phyloP scores from a whole-genome alignment of 2,329 filamentous ascomycete genomes.

The Calcarisporium arbuscula region DNA sequence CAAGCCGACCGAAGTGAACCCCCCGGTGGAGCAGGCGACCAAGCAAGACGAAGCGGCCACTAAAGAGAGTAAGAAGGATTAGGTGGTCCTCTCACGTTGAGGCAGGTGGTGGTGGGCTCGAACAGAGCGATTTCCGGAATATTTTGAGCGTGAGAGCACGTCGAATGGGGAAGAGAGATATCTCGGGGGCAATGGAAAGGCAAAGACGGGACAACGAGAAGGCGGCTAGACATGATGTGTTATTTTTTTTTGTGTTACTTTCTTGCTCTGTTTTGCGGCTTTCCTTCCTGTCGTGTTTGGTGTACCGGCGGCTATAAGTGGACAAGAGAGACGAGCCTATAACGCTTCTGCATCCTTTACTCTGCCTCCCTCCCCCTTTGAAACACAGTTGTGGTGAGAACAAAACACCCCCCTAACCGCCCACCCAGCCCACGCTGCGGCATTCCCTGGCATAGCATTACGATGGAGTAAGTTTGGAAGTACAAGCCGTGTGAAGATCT shows the following conservation, averaged over 20 bases:
- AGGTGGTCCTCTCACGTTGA: constrained; percentile 21
- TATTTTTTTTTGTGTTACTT: constrained; percentile 4
- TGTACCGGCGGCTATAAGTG: too few species aligned
- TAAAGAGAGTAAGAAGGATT: constrained; percentile 29
- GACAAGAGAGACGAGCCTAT: too few species aligned
- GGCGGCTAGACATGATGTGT: constrained; percentile 14
- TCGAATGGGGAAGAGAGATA: constrained; percentile 1
- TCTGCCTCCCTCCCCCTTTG: too few species aligned
- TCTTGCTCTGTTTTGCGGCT: neutral
- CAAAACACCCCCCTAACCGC: too few species aligned
- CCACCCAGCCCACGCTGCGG: too few species aligned
- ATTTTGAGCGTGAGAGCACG: too few species aligned
- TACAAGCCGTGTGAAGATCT: too few species aligned
- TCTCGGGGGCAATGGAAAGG: constrained; percentile 3
- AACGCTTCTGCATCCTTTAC: too few species aligned
- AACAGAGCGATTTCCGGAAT: too few species aligned
- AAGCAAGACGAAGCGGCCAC: constrained; percentile 16
- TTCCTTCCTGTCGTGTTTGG: neutral
- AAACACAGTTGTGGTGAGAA: too few species aligned
- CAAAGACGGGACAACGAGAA: constrained; percentile 5
- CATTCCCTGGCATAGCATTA: too few species aligned
- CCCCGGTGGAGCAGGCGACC: constrained; percentile 17
- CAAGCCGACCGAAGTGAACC: constrained; percentile 15
- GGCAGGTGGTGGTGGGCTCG: constrained; percentile 13
- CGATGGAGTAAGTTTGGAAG: too few species aligned